phyloP scores from a whole-genome alignment of 148 eudicot species.

The Suaeda aralocaspica region DNA sequence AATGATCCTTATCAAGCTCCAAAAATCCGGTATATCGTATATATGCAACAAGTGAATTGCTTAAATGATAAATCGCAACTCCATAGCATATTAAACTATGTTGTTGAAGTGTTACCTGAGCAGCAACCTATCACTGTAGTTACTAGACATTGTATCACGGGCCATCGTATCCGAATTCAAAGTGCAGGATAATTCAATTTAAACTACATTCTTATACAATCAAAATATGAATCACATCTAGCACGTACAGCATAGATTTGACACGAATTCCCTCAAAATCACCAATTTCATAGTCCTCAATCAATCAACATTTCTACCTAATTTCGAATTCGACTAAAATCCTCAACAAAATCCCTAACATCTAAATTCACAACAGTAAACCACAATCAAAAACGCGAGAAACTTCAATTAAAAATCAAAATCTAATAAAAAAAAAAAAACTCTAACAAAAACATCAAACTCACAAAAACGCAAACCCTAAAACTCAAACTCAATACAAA shows the following conservation, averaged over 20 bases:
- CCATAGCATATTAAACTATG: too few species aligned
- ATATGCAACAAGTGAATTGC: not conserved
- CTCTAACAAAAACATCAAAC: not conserved
- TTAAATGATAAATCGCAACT: not conserved
- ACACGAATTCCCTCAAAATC: not conserved
- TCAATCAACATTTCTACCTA: not conserved
- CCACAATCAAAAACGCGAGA: not conserved
- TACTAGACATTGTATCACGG: not conserved
- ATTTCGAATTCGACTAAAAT: not conserved
- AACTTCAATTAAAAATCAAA: too few species aligned
- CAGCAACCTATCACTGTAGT: not conserved
- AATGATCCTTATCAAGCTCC: not conserved
- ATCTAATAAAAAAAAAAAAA: too few species aligned
- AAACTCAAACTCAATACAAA: slow-evolving; percentile 16
- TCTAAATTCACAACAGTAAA: too few species aligned
- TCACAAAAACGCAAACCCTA: not conserved
- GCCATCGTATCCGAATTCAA: not conserved
- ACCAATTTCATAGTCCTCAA: not conserved
- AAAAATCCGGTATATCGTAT: not conserved
- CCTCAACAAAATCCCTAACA: too few species aligned
- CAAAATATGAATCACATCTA: not conserved
- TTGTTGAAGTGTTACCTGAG: not conserved
- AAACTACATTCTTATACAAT: not conserved
- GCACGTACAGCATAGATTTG: not conserved
- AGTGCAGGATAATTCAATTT: not conserved